Percentiles rank a stretch among this genome's conserved stretches.
These are phyloP conservation scores for Lodderomyces beijingensis DNA, from an alignment of 1,139 yeast genomes.

Conservation along the genomic window DNA sequence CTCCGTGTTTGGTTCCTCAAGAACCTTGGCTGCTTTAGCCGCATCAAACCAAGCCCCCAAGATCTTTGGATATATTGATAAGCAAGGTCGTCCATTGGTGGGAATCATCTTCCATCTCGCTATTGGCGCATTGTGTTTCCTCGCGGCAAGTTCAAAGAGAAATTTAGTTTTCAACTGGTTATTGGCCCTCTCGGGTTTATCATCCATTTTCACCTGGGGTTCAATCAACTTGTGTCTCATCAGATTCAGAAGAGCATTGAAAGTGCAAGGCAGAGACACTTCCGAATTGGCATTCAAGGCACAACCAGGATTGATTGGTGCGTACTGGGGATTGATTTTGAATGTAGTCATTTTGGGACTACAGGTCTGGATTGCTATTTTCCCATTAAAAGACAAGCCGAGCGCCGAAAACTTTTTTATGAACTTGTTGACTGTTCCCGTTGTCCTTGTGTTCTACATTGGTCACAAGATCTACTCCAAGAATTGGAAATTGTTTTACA, in stretches of 20 bases:
- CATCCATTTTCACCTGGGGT: conserved; percentile 36
- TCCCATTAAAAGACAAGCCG: conserved; percentile 25
- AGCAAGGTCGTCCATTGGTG: conserved; percentile 26
- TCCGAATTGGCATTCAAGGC: conserved; percentile 22
- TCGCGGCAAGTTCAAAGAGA: conserved; percentile 28
- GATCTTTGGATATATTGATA: conserved; percentile 21
- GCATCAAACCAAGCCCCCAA: conserved; percentile 32
- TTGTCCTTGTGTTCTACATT: conserved; percentile 21
- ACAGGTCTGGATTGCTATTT: conserved; percentile 29
- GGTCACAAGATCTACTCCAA: conserved; percentile 28
- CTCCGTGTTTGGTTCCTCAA: conserved; percentile 29
- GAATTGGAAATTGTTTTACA: conserved; percentile 29
- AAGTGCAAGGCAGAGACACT: conserved; percentile 20
- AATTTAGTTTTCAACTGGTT: conserved; percentile 32
- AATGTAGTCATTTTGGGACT: conserved; percentile 30
- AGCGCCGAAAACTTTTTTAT: conserved; percentile 28
- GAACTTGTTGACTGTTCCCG: conserved; percentile 28
- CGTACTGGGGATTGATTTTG: conserved; percentile 27
- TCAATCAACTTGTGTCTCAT: conserved; percentile 31
- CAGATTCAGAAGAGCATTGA: conserved; percentile 22
- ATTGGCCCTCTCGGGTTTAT: conserved; percentile 33
- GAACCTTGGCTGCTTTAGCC: conserved; percentile 29
- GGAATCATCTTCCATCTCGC: conserved; percentile 25
- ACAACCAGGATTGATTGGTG: conserved; percentile 30
- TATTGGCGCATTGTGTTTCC: conserved; percentile 30